Evolutionary conservation across 495 filamentous ascomycete genomes (phyloP).

Genomic region (Gamarada debralockiae): DNA sequence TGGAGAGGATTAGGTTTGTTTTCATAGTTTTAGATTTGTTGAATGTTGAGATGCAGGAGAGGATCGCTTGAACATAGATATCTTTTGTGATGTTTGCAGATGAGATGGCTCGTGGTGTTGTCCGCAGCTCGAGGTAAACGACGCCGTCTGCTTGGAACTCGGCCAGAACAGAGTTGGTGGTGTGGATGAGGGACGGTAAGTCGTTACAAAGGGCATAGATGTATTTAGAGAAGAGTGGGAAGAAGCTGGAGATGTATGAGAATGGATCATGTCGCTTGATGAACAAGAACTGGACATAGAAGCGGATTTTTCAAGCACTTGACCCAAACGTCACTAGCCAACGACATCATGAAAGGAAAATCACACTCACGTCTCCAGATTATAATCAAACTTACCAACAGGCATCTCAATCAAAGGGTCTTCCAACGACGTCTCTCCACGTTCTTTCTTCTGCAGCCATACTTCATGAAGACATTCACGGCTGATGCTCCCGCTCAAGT

Average conservation of each 20-base stretch:
- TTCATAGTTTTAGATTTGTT: constrained; percentile 36
- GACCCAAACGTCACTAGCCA: neutral
- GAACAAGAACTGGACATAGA: too few relatives aligned
- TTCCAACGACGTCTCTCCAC: constrained; percentile 47
- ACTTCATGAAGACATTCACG: constrained; percentile 71
- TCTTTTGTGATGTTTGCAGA: constrained; percentile 49
- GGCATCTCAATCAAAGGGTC: constrained; percentile 71
- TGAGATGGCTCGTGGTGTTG: constrained; percentile 65
- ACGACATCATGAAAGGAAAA: constrained; percentile 1
- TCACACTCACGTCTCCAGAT: constrained; percentile 61
- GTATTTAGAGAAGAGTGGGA: constrained; percentile 68
- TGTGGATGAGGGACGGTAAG: constrained; percentile 48
- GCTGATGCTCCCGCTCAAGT: constrained; percentile 79
- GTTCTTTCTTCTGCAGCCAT: constrained; percentile 56
- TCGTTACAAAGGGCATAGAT: constrained; percentile 72
- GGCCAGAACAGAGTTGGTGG: constrained; percentile 64
- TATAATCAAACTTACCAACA: constrained; percentile 61
- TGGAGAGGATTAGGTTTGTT: constrained; percentile 66
- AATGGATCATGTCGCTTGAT: neutral
- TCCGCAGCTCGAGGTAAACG: constrained; percentile 76
- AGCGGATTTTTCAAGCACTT: neutral
- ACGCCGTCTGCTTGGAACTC: constrained; percentile 72
- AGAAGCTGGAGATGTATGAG: constrained; percentile 52
- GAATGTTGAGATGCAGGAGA: constrained; percentile 53
- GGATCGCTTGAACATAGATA: constrained; percentile 61